phyloP scores from a whole-genome alignment of 768 basidiomycete species.

The Termitomyces sp. region DNA sequence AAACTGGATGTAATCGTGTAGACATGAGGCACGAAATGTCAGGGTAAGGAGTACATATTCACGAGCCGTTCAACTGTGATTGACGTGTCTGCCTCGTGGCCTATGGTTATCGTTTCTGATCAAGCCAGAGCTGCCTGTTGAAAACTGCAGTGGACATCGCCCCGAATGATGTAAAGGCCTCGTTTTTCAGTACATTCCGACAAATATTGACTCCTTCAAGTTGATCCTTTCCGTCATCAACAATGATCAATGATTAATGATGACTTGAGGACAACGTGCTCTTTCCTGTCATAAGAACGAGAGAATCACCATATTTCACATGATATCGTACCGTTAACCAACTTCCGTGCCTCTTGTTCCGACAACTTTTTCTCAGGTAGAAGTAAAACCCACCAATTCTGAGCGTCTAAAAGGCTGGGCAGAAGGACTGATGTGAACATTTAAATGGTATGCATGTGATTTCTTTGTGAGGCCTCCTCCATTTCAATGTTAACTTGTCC shows the following conservation, averaged over 20 bases:
- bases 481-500: not conserved
- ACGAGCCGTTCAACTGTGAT: not conserved
- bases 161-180: too few species aligned
- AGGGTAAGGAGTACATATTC: not conserved
- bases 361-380: too few species aligned
- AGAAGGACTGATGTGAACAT: not conserved
- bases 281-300: not conserved
- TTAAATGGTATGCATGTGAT: not conserved
- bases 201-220: too few species aligned
- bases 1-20: not conserved
- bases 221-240: not conserved
- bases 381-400: not conserved
- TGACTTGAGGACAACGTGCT: too few species aligned
- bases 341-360: not conserved
- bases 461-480: not conserved
- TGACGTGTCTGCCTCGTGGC: slow-evolving; percentile 1
- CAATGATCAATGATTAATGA: too few species aligned
- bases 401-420: not conserved
- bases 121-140: not conserved
- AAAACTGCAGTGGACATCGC: too few species aligned
- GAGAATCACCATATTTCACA: not conserved
- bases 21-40: not conserved
- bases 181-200: too few species aligned
- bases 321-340: not conserved
- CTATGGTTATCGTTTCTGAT: not conserved